These are phyloP conservation scores for Colletotrichum sp. DNA, from an alignment of 2,329 filamentous ascomycete species.

Conservation along the genomic window DNA sequence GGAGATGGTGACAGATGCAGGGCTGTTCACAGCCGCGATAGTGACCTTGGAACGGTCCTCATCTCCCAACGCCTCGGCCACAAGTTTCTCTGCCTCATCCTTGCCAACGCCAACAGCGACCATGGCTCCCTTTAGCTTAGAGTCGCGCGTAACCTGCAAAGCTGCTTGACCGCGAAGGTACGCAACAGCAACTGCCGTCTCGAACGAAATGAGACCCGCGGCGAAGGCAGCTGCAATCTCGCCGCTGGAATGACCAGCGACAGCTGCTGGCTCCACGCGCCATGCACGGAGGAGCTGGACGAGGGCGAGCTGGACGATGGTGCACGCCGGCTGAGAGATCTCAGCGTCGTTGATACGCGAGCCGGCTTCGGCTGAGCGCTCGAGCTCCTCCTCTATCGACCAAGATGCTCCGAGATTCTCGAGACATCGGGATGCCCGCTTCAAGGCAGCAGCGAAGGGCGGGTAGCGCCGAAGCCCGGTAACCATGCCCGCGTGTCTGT, in stretches of 20 bases:
- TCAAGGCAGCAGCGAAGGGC: slow-evolving; percentile 23
- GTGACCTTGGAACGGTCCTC: slow-evolving; percentile 4
- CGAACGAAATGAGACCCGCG: slow-evolving; percentile 28
- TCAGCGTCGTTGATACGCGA: slow-evolving; percentile 30
- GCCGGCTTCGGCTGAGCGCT: not conserved
- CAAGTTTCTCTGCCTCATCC: slow-evolving; percentile 24
- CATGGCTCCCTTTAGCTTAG: slow-evolving; percentile 25
- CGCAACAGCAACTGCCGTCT: slow-evolving; percentile 15
- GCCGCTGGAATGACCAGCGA: slow-evolving; percentile 36
- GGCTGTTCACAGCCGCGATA: slow-evolving; percentile 53
- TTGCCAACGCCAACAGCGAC: slow-evolving; percentile 22
- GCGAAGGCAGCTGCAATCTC: slow-evolving; percentile 40
- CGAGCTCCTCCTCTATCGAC: slow-evolving; percentile 31
- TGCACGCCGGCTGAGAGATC: slow-evolving; percentile 39
- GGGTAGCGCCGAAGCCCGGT: not conserved
- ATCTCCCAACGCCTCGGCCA: not conserved
- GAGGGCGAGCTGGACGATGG: slow-evolving; percentile 41
- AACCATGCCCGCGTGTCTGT: not conserved
- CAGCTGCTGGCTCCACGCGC: slow-evolving; percentile 27
- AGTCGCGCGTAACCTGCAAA: not conserved
- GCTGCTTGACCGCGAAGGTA: slow-evolving; percentile 5
- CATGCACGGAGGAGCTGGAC: slow-evolving; percentile 33
- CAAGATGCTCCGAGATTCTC: slow-evolving; percentile 29
- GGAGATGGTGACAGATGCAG: slow-evolving; percentile 42
- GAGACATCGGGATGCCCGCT: slow-evolving; percentile 23